Percentiles rank a stretch among this genome's conserved stretches.
phyloP scores from a whole-genome alignment of 1,139 yeast genomes.

The Geotrichum siamense region DNA sequence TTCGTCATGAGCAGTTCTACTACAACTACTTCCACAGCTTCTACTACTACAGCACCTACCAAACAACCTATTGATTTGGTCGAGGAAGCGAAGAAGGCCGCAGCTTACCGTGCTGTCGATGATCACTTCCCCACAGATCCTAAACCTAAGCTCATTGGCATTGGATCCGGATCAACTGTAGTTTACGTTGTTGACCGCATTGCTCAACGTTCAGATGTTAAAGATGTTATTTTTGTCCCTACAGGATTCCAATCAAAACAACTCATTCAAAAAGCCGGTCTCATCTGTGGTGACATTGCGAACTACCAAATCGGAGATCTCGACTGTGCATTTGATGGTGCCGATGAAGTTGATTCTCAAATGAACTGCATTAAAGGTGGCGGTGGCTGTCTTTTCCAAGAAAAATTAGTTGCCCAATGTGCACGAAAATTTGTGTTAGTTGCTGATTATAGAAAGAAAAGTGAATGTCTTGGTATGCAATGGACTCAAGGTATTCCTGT shows the following conservation, averaged over 20 bases:
- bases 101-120: constrained; percentile 91
- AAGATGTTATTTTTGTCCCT: constrained; percentile 60
- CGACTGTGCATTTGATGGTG: constrained; percentile 96
- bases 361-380: constrained; percentile 95
- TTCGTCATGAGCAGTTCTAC: neutral
- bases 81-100: constrained; percentile 70
- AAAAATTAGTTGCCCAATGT: constrained; percentile 82
- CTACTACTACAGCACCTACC: neutral
- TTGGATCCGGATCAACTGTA: constrained; percentile 96
- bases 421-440: constrained; percentile 75
- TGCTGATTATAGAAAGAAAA: constrained; percentile 85
- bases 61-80: constrained; percentile 23
- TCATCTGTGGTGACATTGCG: constrained; percentile 73
- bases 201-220: constrained; percentile 61
- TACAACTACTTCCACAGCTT: neutral
- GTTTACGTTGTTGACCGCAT: constrained; percentile 92
- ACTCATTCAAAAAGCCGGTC: constrained; percentile 73
- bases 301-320: constrained; percentile 56
- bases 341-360: constrained; percentile 83
- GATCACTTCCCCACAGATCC: constrained; percentile 59
- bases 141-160: constrained; percentile 70
- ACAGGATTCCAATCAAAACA: constrained; percentile 95
- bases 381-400: constrained; percentile 96
- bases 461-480: constrained; percentile 56
- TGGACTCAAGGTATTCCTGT: constrained; percentile 95